Percentiles rank a stretch among this genome's conserved stretches.
These are phyloP conservation scores for Ganoderma lucidum DNA, from an alignment of 1,284 basidiomycete genomes.

Conservation along the genomic window DNA sequence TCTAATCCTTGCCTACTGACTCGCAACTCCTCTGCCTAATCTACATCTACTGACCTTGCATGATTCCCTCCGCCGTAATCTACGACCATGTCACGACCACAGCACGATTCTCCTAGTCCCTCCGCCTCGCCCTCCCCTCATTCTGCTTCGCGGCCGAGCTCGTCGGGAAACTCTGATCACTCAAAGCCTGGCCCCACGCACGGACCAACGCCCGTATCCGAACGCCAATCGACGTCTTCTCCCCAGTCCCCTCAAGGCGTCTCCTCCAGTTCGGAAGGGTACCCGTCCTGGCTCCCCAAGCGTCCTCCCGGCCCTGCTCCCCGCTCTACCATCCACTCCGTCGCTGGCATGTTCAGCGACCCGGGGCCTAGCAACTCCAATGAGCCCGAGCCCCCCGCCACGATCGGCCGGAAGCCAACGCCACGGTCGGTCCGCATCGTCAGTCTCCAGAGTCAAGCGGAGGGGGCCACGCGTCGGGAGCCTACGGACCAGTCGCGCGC, in stretches of 20 bases:
- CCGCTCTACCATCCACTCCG: conserved; percentile 66
- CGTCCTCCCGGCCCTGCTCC: conserved; percentile 80
- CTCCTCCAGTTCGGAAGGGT: conserved; percentile 63
- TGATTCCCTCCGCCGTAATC: conserved; percentile 37
- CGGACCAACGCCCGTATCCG: conserved; percentile 35
- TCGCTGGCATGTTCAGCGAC: conserved; percentile 50
- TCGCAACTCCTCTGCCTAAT: conserved; percentile 31
- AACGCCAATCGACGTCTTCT: conserved; percentile 33
- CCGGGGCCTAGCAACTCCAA: conserved; percentile 47
- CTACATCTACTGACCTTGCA: conserved; percentile 39
- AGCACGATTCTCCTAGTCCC: conserved; percentile 39
- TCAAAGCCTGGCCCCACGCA: conserved; percentile 29
- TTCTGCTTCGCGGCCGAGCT: conserved; percentile 39
- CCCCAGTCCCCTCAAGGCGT: conserved; percentile 40
- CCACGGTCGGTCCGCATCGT: conserved; percentile 82
- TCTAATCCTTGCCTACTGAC: conserved; percentile 38
- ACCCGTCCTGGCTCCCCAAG: conserved; percentile 82
- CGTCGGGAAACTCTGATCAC: conserved; percentile 34
- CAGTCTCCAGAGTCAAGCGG: conserved; percentile 60
- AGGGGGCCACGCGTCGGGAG: conserved; percentile 51
- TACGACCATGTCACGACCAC: conserved; percentile 45
- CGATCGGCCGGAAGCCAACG: conserved; percentile 75
- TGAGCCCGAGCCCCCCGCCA: conserved; percentile 40
- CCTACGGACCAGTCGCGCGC: conserved; percentile 61
- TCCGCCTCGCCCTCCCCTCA: conserved; percentile 40